A percentile compares a stretch with the other conserved stretches of the same genome.
Evolutionary conservation across 208 protist species (phyloP).

Genomic region (Trypanosoma conorhini): DNA sequence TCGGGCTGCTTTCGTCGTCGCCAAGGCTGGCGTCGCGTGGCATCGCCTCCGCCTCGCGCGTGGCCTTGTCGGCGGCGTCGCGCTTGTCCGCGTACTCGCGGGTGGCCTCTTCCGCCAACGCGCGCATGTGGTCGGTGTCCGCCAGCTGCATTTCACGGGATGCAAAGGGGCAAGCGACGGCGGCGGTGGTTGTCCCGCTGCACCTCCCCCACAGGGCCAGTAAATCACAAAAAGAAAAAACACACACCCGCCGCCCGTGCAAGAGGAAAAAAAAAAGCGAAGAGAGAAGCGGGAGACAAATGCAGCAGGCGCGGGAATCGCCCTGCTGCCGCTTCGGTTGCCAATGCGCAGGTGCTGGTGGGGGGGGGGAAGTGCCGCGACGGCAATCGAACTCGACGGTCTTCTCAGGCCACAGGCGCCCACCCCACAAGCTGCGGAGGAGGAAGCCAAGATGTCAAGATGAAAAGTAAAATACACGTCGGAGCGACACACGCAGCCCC

Average conservation of each 20-base stretch:
- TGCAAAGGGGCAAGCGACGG: background rate
- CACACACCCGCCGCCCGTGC: background rate
- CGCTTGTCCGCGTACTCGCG: background rate
- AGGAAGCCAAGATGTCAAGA: background rate
- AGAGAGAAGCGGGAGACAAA: conserved; percentile 6
- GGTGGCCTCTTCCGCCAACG: background rate
- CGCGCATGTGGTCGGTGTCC: background rate
- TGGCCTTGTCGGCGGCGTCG: background rate
- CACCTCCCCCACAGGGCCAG: background rate
- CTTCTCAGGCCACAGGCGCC: background rate
- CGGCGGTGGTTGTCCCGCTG: background rate
- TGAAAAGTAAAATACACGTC: background rate
- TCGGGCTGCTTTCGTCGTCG: background rate
- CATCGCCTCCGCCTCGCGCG: background rate
- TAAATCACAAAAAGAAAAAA: background rate
- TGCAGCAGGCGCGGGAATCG: conserved; percentile 12
- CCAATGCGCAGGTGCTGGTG: background rate
- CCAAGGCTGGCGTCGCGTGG: background rate
- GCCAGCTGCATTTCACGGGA: background rate
- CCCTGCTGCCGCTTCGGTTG: background rate
- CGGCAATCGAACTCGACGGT: background rate
- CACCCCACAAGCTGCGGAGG: background rate
- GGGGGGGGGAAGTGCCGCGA: background rate
- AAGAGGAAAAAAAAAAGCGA: conserved; percentile 18
- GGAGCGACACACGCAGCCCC: too few species aligned